Evolutionary conservation across 352 stramenopile species (phyloP), one percentile per base, ranked within the genome.

Genomic region (Pythium volutum): DNA sequence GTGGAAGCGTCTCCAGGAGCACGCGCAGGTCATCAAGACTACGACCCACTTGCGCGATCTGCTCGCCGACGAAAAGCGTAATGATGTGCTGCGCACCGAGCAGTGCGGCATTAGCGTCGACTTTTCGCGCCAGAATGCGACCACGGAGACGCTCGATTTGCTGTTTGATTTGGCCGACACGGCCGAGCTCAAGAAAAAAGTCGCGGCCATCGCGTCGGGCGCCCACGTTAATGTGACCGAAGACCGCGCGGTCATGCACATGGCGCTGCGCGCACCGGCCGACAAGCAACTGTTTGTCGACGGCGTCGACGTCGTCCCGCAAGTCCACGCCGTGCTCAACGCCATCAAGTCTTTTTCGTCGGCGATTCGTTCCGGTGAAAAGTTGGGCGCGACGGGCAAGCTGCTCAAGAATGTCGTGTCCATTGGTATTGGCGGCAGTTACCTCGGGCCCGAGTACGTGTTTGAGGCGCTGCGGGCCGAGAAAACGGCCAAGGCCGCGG

Each of bases 391-490:
- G 55, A 99, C 97, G 14, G 96, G 96, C 56, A 99, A 99, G 74
- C 42, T 59, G 31, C 68, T 99, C 8, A 97, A 84, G 62, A 98
- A 98, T 70, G 86, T 99, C 47, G 79, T 99, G 36, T 98, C 94
- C 31, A 96, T 99, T 55, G 96, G 97, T 16, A 99, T 99, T 59
- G 97, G 97, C 57, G 95, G 95, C 53, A 97, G 79, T 68, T 98
- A 98, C 79, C 85, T 99, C 18, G 97, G 97, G 16, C 96, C 97
- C 4, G 95, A 99, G 76, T 99, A 98, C 70, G 95, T 99, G 2
- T 97, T 92, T 61, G 95, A 99, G 72, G 96, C 97, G 29, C 74
- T 98, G 51, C 81, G 87, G 52, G 83, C 86, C 34, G 93, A 98
- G 68, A 47, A 77, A 2, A 66, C 66, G 18, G 94, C 88, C n/a